phyloP scores from a whole-genome alignment of 2,329 filamentous ascomycete genomes.

The Diaporthe capsici region DNA sequence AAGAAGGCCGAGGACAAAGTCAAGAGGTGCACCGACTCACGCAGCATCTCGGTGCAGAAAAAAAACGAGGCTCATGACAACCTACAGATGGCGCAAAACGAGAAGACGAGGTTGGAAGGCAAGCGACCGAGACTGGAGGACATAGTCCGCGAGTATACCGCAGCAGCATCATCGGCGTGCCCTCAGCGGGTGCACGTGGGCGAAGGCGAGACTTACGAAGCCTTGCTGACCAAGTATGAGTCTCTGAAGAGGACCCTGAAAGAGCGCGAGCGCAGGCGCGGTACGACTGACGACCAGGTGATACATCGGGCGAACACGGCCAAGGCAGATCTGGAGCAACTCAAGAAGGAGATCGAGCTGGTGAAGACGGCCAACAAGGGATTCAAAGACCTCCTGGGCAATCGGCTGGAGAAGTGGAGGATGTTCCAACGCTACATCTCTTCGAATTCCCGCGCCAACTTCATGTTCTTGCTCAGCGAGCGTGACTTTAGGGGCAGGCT shows the following conservation, averaged over 20 bases:
- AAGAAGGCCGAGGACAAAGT: slow-evolving; percentile 70
- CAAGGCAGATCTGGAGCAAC: slow-evolving; percentile 56
- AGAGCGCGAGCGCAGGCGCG: slow-evolving; percentile 69
- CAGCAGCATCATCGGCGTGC: slow-evolving; percentile 68
- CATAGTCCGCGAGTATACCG: slow-evolving; percentile 67
- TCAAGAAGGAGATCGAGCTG: slow-evolving; percentile 59
- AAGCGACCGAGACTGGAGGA: slow-evolving; percentile 63
- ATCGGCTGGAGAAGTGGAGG: slow-evolving; percentile 82
- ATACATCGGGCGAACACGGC: slow-evolving; percentile 61
- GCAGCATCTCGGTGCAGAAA: slow-evolving; percentile 67
- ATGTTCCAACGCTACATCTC: slow-evolving; percentile 89
- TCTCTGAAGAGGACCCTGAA: slow-evolving; percentile 66
- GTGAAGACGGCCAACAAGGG: slow-evolving; percentile 57
- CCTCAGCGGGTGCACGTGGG: slow-evolving; percentile 72
- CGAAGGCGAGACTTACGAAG: slow-evolving; percentile 73
- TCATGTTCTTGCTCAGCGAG: slow-evolving; percentile 90
- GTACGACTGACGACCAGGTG: slow-evolving; percentile 76
- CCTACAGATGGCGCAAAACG: slow-evolving; percentile 62
- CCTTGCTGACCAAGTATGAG: slow-evolving; percentile 69
- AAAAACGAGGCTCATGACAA: slow-evolving; percentile 73
- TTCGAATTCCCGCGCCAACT: slow-evolving; percentile 86
- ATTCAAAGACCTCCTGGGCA: slow-evolving; percentile 72
- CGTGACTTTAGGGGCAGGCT: slow-evolving; percentile 89
- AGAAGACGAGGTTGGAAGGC: slow-evolving; percentile 60
- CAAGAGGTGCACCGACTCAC: slow-evolving; percentile 61